phyloP scores from a whole-genome alignment of 805 yeast species.

The Cyberlindnera mississippiensis region DNA sequence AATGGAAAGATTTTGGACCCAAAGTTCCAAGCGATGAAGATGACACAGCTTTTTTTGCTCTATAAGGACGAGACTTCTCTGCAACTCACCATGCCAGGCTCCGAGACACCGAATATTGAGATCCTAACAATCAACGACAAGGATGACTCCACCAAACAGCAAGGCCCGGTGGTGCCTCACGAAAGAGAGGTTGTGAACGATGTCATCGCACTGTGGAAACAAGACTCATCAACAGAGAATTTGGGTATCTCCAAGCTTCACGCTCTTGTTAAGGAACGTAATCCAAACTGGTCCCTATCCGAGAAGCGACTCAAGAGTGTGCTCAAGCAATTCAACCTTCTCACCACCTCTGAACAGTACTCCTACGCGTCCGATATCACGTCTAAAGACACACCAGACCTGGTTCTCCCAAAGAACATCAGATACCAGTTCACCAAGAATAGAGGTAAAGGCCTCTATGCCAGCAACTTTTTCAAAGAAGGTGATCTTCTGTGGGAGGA shows the following conservation, averaged over 20 bases:
- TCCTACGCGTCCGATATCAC: constrained; percentile 52
- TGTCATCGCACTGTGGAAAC: constrained; percentile 64
- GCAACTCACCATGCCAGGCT: not conserved
- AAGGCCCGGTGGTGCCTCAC: constrained; percentile 26
- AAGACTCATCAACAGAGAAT: constrained; percentile 58
- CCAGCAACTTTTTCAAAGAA: constrained; percentile 41
- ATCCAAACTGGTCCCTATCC: constrained; percentile 61
- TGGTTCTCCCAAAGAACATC: constrained; percentile 40
- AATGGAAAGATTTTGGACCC: not conserved
- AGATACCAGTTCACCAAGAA: constrained; percentile 44
- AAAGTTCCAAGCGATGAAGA: too few species aligned
- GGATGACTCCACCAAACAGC: not conserved
- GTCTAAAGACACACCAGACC: constrained; percentile 45
- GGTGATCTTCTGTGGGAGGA: constrained; percentile 64
- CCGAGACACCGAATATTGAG: constrained; percentile 25
- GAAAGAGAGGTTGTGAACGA: constrained; percentile 36
- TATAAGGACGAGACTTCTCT: too few species aligned
- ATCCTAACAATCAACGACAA: constrained; percentile 30
- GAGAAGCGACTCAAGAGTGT: constrained; percentile 52
- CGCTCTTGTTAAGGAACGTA: constrained; percentile 42
- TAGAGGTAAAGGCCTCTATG: constrained; percentile 60
- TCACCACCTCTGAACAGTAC: constrained; percentile 38
- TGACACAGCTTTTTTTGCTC: too few species aligned
- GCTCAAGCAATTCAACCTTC: constrained; percentile 54
- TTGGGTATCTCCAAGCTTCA: constrained; percentile 53